Conservation (phyloP, 169 alveolate genomes). For the Blepharisma undulans region DNA sequence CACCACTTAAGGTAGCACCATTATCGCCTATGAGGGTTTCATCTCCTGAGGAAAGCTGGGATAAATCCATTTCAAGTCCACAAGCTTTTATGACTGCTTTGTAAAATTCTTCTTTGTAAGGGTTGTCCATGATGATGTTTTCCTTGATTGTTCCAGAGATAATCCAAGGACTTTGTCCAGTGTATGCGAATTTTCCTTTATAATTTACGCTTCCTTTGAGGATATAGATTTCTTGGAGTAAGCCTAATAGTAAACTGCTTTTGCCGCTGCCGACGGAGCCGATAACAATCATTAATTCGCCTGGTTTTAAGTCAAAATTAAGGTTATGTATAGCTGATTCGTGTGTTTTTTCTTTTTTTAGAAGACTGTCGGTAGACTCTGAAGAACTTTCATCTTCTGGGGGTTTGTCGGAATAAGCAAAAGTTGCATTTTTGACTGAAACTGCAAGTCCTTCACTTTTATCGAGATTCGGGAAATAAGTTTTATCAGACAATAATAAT, state of each 20-base stretch:
- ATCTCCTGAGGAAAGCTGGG: slow-evolving; percentile 82
- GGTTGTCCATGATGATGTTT: slow-evolving; percentile 89
- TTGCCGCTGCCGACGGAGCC: slow-evolving; percentile 74
- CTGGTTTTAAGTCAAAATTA: slow-evolving; percentile 45
- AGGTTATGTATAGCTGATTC: neutral
- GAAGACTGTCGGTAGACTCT: neutral
- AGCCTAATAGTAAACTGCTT: slow-evolving; percentile 51
- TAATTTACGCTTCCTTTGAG: slow-evolving; percentile 30
- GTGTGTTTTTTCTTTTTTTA: neutral
- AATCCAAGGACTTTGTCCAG: slow-evolving; percentile 85
- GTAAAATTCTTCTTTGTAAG: slow-evolving; percentile 59
- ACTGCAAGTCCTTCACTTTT: neutral
- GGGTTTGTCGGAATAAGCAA: neutral
- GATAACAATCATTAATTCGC: slow-evolving; percentile 64
- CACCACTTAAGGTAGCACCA: slow-evolving; percentile 89
- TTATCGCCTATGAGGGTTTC: slow-evolving; percentile 88
- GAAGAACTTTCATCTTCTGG: neutral
- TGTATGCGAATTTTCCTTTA: slow-evolving; percentile 52
- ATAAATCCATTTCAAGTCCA: slow-evolving; percentile 74
- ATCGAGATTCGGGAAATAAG: neutral
- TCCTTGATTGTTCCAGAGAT: slow-evolving; percentile 84
- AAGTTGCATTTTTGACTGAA: neutral
- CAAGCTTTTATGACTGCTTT: slow-evolving; percentile 63
- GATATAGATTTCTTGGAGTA: slow-evolving; percentile 44
- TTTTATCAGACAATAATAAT: neutral